phyloP scores from a whole-genome alignment of 257 asterid species.

The Nicotiana sylvestris region DNA sequence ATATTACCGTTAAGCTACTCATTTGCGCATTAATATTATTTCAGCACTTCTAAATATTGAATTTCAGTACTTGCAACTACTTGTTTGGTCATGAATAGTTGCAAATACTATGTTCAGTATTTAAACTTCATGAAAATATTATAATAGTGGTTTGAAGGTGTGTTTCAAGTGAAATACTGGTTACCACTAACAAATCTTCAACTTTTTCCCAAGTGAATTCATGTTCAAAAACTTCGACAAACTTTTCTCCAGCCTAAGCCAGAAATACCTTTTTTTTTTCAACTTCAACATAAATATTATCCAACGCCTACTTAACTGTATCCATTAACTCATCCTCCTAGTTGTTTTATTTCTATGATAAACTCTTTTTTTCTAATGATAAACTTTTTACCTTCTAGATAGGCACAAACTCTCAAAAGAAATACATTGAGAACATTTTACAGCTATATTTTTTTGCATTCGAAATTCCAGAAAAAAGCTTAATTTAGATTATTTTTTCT shows the following conservation, averaged over 20 bases:
- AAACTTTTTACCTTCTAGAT: not conserved
- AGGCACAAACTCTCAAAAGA: not conserved
- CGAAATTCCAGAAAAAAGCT: not conserved
- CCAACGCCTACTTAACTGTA: not conserved
- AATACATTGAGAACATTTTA: not conserved
- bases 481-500: not conserved
- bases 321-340: not conserved
- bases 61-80: too few species aligned
- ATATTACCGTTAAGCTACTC: not conserved
- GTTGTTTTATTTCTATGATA: not conserved
- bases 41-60: too few species aligned
- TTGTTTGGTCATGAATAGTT: too few species aligned
- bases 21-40: too few species aligned
- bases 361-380: not conserved
- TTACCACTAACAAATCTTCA: too few species aligned
- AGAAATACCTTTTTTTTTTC: not conserved
- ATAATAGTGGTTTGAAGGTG: too few species aligned
- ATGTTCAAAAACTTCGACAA: not conserved
- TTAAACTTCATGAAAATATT: too few species aligned
- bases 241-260: not conserved
- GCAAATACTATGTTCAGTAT: too few species aligned
- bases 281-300: not conserved
- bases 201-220: too few species aligned
- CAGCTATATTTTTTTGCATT: not conserved
- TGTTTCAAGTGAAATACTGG: too few species aligned